Percentiles rank a stretch among this genome's conserved stretches.
Conservation (phyloP, 23 red algal species). For the Gracilaria vermiculophylla region DNA sequence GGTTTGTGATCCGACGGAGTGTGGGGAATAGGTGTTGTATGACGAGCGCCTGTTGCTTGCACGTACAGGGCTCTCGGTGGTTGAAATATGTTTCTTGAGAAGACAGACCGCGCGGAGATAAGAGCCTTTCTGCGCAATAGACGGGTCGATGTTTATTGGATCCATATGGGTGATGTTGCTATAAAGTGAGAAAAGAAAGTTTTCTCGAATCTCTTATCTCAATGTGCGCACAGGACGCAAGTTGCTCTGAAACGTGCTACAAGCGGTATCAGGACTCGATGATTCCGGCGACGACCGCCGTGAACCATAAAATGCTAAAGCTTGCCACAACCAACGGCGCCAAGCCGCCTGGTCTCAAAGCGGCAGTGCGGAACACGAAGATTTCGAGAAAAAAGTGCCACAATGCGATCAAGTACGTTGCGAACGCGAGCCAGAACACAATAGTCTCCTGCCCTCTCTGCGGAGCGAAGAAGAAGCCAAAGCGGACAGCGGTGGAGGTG, state of each 20-base stretch:
- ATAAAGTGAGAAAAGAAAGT: neutral
- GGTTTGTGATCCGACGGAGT: constrained; percentile 66
- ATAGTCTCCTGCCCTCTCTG: neutral
- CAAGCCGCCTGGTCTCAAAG: constrained; percentile 71
- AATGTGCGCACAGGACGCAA: no score
- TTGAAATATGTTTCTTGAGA: neutral
- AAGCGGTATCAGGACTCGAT: neutral
- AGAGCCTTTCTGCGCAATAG: neutral
- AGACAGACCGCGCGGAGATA: neutral
- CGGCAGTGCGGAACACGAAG: constrained; percentile 62
- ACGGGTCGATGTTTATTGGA: neutral
- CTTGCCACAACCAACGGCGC: constrained; percentile 75
- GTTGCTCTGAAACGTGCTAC: no score
- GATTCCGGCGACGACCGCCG: constrained; percentile 15
- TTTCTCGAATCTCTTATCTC: no score
- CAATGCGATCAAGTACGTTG: constrained; percentile 74
- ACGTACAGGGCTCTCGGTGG: neutral
- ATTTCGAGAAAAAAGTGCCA: constrained; percentile 79
- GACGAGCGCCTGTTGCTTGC: neutral
- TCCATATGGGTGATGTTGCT: neutral
- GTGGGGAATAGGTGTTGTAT: constrained; percentile 44
- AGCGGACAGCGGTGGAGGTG: constrained; percentile 51
- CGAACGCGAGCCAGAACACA: constrained; percentile 46
- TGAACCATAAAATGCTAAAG: constrained; percentile 45
- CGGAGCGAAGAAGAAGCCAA: constrained; percentile 51